Percentiles rank a stretch among this genome's conserved stretches.
Evolutionary conservation across 2,329 filamentous ascomycete genomes (phyloP).

Genomic region (Diaporthe sp.): DNA sequence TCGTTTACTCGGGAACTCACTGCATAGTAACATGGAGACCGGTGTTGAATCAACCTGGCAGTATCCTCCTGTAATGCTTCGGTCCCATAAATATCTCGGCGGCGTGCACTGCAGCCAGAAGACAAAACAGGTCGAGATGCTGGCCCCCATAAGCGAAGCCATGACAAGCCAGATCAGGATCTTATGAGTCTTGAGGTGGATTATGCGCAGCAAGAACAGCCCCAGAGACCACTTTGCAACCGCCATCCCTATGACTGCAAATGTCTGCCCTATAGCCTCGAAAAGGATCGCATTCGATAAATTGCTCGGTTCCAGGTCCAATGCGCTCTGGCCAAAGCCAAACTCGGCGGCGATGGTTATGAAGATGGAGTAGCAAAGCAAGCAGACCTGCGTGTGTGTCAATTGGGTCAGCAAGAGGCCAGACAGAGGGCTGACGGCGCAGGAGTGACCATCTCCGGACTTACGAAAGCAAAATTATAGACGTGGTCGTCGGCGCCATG

Average conservation of each 20-base stretch:
- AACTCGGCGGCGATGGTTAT: slow-evolving; percentile 27
- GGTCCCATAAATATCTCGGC: background rate
- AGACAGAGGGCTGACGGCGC: background rate
- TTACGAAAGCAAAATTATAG: background rate
- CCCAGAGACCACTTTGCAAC: slow-evolving; percentile 35
- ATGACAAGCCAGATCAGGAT: slow-evolving; percentile 8
- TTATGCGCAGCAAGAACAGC: slow-evolving; percentile 36
- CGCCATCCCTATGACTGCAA: slow-evolving; percentile 31
- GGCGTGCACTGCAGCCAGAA: slow-evolving; percentile 13
- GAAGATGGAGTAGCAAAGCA: slow-evolving; percentile 20
- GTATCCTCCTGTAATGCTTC: background rate
- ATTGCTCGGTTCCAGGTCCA: background rate
- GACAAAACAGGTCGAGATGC: background rate
- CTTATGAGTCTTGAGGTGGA: slow-evolving; percentile 21
- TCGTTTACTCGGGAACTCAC: background rate
- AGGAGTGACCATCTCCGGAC: background rate
- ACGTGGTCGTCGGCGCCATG: background rate
- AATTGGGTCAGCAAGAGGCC: background rate
- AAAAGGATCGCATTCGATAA: slow-evolving; percentile 28
- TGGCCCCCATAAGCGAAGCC: background rate
- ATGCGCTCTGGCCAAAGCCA: slow-evolving; percentile 31
- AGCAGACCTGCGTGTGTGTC: slow-evolving; percentile 28
- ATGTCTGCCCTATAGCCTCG: slow-evolving; percentile 31
- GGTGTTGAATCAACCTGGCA: slow-evolving; percentile 1
- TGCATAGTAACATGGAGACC: background rate